Evolutionary conservation across 1,284 basidiomycete genomes (phyloP), one percentile per base, ranked within the genome.

Genomic region (Apiotrichum gamsii): DNA sequence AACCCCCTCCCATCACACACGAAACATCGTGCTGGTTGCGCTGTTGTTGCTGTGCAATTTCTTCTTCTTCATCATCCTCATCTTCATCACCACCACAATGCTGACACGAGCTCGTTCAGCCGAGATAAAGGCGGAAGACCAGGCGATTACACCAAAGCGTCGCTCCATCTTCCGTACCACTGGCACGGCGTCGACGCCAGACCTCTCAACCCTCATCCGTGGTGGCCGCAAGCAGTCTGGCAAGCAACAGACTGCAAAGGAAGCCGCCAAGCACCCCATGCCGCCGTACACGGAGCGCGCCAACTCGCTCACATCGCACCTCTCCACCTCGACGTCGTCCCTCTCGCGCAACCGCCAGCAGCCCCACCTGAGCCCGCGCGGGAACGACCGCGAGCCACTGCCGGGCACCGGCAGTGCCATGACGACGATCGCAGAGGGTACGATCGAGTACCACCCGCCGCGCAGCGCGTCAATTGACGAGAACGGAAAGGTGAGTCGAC

Each of bases 141-240:
- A 56, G 25, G 48, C 51, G 11, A 43, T 54, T 15, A 29, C 50
- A 19, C 54, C 56, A 9, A 85, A 86, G 68, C 80, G 87, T 34
- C 78, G 87, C 43, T 87, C 85, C 56, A 81, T 91, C 74, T 90
- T 89, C 68, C 79, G 89, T 50, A 83, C 85, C n/a, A 77, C 84
- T 8, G 89, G 88, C 39, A 90, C 87, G 2, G 85, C 87, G 20
- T 87, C 85, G 58, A 88, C 85, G 59, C 89, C 90, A 20, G 89
- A 94, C 70, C 77, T 93, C 20, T 85, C 86, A 4, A 89, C 86
- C 3, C 76, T 91, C 46, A 72, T 90, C 43, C 78, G 55, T 11
- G 45, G 83, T 53, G 89, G 88, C 72, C 82, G 84, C 29, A 85
- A 82, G 30, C 32, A 31, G 25, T 18, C 15, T 11, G 25, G 25